Evolutionary conservation across 208 protist species (phyloP), one percentile per base, ranked within the genome.

Genomic region (Crithidia sp.): DNA sequence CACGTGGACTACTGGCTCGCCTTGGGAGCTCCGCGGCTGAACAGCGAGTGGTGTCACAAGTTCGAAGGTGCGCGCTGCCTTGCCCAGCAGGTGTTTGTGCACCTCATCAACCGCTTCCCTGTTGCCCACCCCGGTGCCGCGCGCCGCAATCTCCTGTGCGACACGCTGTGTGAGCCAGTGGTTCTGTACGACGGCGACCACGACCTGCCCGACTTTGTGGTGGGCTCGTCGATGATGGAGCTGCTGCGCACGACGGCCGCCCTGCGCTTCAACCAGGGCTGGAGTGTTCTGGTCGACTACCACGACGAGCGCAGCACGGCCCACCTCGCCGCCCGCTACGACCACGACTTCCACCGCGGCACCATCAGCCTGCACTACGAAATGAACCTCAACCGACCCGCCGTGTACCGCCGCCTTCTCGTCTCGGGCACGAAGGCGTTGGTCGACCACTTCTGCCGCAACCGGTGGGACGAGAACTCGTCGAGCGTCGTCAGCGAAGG

Each of bases 81-180:
- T 9, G 85, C 89, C 13, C 89, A 95, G 68, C 93, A 97, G 71
- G 64, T 97, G 9, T 95, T 97, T 82, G 93, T 95, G 44, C 89
- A 95, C 62, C 76, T 97, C 19, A 87, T 95, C 44, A 86, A 71
- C 16, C 71, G 84, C 17, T 97, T 97, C 66, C 91, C 93, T 10
- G 79, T 95, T 5, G 56, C 66, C 37, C 63, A 76, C 59, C 84
- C 69, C 54, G 83, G 82, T 56, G 79, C 85, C 43, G 80, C 71
- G 17, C 76, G 71, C 50, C 77, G 47, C 61, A 66, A 71, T 58
- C 45, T 72, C 10, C 62, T 76, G 53, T 60, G 37, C 37, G 63
- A 70, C 14, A 58, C 71, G 43, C 44, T 81, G 58, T 70, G 73
- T 36, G 60, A 74, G 58, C 69, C 71, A 3, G 61, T 81, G 13